Evolutionary conservation across 106 monocot genomes (phyloP).

Genomic region (Gastrodia elata): DNA sequence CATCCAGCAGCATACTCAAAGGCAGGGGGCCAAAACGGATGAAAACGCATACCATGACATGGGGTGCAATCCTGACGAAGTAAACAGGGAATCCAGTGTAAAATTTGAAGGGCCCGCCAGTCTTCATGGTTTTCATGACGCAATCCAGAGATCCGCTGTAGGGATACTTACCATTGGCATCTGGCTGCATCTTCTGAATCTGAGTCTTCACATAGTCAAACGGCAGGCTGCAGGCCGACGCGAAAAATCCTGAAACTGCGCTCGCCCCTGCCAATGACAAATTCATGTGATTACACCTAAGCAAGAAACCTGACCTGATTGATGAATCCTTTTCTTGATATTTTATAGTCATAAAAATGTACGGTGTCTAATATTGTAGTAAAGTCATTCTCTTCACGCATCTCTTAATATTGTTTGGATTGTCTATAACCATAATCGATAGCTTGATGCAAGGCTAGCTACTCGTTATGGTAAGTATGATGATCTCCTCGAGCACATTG

Average conservation of each 20-base stretch:
- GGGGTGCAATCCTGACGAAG: constrained; percentile 61
- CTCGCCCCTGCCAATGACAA: constrained; percentile 46
- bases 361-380: too few species aligned
- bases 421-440: too few species aligned
- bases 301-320: too few species aligned
- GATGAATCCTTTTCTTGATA: too few species aligned
- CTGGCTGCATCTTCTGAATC: constrained; percentile 82
- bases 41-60: constrained; percentile 45
- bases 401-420: too few species aligned
- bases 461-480: too few species aligned
- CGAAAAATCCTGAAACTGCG: constrained; percentile 70
- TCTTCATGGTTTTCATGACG: constrained; percentile 46
- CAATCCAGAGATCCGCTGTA: constrained; percentile 62
- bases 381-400: too few species aligned
- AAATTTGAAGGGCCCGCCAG: constrained; percentile 55
- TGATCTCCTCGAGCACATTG: too few species aligned
- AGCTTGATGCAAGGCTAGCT: too few species aligned
- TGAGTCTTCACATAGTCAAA: constrained; percentile 80
- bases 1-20: neutral
- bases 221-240: constrained; percentile 66
- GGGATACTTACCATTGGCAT: constrained; percentile 61
- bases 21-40: neutral
- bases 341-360: too few species aligned
- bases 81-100: constrained; percentile 76
- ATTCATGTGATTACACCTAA: too few species aligned